phyloP scores from a whole-genome alignment of 257 asterid species.

The Hygrophila difformis region DNA sequence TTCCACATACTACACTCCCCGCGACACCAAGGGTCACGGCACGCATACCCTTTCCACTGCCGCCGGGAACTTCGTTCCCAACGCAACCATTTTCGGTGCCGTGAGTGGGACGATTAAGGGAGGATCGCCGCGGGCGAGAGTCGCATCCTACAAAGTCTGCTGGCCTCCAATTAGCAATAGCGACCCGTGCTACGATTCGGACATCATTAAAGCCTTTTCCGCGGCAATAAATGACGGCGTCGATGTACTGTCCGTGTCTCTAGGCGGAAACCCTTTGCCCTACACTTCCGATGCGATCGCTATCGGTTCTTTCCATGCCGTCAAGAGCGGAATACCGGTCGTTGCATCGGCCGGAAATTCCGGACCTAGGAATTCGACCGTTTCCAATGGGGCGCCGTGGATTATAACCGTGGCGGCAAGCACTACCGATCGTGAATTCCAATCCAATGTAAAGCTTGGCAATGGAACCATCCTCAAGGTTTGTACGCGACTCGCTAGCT shows the following conservation, averaged over 20 bases:
- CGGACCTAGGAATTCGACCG: conserved; percentile 29
- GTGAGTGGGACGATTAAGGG: conserved; percentile 69
- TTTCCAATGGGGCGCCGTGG: conserved; percentile 66
- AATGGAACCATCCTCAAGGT: conserved; percentile 33
- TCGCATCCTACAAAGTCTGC: conserved; percentile 62
- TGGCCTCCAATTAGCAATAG: conserved; percentile 24
- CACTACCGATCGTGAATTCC: conserved; percentile 37
- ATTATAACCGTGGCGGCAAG: conserved; percentile 66
- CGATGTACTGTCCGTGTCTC: conserved; percentile 53
- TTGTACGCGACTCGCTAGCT: no score
- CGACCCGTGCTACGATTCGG: conserved; percentile 41
- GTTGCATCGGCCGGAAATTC: conserved; percentile 54
- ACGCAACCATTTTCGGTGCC: conserved; percentile 38
- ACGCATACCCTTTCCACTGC: conserved; percentile 80
- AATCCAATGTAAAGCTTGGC: conserved; percentile 19
- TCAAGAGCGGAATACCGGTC: conserved; percentile 36
- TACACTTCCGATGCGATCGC: conserved; percentile 34
- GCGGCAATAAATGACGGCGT: conserved; percentile 65
- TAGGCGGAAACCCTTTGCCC: conserved; percentile 27
- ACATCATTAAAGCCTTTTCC: conserved; percentile 46
- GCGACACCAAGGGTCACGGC: conserved; percentile 62
- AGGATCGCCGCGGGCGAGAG: conserved; percentile 67
- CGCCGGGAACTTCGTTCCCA: conserved; percentile 58
- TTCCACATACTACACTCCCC: conserved; percentile 6
- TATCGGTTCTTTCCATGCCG: conserved; percentile 55